phyloP scores from a whole-genome alignment of 164 flowering plant genomes.

The Umbilicus rupestris region DNA sequence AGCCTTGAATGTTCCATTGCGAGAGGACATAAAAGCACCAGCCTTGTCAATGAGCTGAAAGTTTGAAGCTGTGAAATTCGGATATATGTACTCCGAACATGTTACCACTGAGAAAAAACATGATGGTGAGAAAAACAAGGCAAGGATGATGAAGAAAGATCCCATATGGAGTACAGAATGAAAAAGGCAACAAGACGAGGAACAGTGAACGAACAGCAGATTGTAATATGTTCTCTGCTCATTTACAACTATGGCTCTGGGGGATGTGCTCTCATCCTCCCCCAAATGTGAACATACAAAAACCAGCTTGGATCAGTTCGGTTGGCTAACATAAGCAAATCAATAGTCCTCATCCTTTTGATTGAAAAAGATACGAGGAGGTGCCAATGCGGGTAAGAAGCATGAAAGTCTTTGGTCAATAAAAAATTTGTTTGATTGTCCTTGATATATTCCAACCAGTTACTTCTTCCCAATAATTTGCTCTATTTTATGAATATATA shows the following conservation, averaged over 20 bases:
- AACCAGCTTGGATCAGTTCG: background rate
- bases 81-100: constrained; percentile 36
- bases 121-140: constrained; percentile 17
- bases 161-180: constrained; percentile 19
- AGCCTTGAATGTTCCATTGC: constrained; percentile 48
- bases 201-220: background rate
- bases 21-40: constrained; percentile 59
- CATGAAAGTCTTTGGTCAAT: background rate
- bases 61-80: constrained; percentile 61
- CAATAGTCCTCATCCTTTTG: too few relatives aligned
- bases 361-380: background rate
- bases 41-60: constrained; percentile 30
- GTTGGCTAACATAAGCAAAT: background rate
- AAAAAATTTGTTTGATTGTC: background rate
- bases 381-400: background rate
- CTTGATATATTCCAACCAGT: background rate
- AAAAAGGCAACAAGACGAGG: background rate
- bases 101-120: constrained; percentile 15
- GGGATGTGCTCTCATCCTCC: background rate
- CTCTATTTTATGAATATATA: too few relatives aligned
- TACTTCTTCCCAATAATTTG: background rate
- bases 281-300: background rate
- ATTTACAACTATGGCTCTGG: background rate
- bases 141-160: constrained; percentile 14
- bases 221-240: background rate